Base-by-base conservation (phyloP, 2,329 filamentous ascomycete genomes). In the Aureobasidium sp. region DNA sequence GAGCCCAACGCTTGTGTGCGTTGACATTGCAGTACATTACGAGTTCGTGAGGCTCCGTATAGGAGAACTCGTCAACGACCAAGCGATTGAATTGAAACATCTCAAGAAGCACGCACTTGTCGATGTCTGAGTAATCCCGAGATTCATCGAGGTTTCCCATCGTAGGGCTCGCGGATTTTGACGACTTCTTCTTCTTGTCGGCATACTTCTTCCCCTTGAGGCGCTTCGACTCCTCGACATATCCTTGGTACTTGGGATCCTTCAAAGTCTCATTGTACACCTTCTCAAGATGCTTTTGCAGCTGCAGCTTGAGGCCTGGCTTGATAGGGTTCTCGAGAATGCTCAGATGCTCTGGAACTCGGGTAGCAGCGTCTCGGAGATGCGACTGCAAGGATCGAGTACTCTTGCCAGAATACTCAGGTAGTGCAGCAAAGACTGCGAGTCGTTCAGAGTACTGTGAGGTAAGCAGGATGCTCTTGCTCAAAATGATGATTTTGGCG, bases 41-140 rank as follows among this genome's bases (percentile, higher is more conserved):
- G 17, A 62, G 42, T 3, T 56, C 53, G 0, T 75, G 69, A 63
- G 76, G 71, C 56, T 75, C 72, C 54, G 77, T 70, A 64, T 87
- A 85, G 0, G 85, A 82, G 65, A 83, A 87, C 65, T 89, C 86
- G 64, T 89, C 86, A 1, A 87, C 75, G 1, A 88, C 78, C 0
- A 88, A 63, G 6, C 86, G 77, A 60, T 81, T 81, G 69, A 83
- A 88, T 2, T 74, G 70, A 68, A 87, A 88, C 66, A 84, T 78
- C 63, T 88, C 84, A 0, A 88, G 67, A 0, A 83, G 68, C 15
- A 48, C 24, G 24, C 24, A 24, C 24, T 24, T 24, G 24, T 24
- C 24, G 24, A 24, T 24, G 24, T 24, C 24, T 24, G 24, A 24
- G 24, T 24, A 24, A 24, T 24, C 24, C 24, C 24, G 24, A 24